Conservation (phyloP, 176 grass and related monocot genomes). For the Miscanthus lutarioriparius region DNA sequence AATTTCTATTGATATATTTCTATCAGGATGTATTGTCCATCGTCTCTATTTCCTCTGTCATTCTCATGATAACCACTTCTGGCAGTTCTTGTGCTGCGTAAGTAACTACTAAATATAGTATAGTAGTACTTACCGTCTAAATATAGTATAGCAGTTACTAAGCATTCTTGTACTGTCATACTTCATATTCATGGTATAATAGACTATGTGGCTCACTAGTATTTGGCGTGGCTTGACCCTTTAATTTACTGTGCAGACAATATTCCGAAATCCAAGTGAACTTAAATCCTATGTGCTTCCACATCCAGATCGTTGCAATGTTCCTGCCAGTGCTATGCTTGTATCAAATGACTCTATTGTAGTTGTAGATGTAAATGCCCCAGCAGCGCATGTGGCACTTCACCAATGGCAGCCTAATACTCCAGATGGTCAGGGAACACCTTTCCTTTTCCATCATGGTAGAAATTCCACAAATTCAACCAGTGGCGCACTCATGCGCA, state of each 20-base stretch:
- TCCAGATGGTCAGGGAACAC: slow-evolving; percentile 93
- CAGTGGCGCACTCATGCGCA: slow-evolving; percentile 82
- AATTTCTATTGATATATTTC: not conserved
- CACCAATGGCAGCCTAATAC: slow-evolving; percentile 98
- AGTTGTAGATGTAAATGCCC: slow-evolving; percentile 75
- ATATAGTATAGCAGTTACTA: not conserved
- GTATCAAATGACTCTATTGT: slow-evolving; percentile 85
- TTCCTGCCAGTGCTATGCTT: slow-evolving; percentile 84
- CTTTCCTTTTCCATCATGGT: slow-evolving; percentile 91
- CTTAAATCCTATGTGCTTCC: slow-evolving; percentile 80
- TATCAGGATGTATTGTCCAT: not conserved
- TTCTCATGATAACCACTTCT: slow-evolving; percentile 10
- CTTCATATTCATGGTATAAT: not conserved
- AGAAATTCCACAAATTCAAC: slow-evolving; percentile 60
- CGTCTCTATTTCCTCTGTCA: slow-evolving; percentile 26
- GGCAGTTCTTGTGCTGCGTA: slow-evolving; percentile 20
- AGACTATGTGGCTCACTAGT: not conserved
- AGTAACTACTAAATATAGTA: not conserved
- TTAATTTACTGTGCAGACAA: slow-evolving; percentile 70
- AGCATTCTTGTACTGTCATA: not conserved
- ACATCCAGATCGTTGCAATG: slow-evolving; percentile 88
- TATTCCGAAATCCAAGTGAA: slow-evolving; percentile 94
- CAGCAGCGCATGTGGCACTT: slow-evolving; percentile 80
- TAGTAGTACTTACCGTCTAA: not conserved
- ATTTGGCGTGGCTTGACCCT: slow-evolving; percentile 26